Evolutionary conservation across 169 alveolate genomes (phyloP).

Genomic region (Plasmodium vivax): DNA sequence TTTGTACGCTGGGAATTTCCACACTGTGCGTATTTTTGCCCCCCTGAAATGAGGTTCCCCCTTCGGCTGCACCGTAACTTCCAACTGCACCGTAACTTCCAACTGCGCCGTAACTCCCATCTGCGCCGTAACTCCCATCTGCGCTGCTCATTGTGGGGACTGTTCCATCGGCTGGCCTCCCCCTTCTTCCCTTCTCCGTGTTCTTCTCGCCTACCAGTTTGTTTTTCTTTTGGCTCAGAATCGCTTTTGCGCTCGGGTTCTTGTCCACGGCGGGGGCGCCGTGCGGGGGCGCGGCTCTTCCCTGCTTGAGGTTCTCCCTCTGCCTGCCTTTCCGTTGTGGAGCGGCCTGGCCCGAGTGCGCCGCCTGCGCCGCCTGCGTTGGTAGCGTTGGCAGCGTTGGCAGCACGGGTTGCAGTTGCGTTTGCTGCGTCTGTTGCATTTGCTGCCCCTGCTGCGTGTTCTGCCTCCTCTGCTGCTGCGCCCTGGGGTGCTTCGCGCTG

Average conservation of each 20-base stretch:
- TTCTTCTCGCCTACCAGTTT: background rate
- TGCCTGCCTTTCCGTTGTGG: constrained; percentile 5
- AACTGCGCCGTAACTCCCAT: background rate
- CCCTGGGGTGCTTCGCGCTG: background rate
- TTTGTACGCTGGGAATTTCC: background rate
- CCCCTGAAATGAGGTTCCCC: background rate
- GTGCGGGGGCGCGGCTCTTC: background rate
- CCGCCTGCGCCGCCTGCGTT: background rate
- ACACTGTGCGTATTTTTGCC: background rate
- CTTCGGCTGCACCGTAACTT: background rate
- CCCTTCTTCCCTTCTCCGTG: background rate
- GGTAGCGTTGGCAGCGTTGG: background rate
- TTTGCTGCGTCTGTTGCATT: background rate
- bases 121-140: background rate
- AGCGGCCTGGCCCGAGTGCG: background rate
- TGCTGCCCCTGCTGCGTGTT: background rate
- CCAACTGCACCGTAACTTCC: background rate
- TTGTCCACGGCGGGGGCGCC: background rate
- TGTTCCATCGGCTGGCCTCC: background rate
- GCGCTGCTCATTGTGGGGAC: background rate
- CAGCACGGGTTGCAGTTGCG: background rate
- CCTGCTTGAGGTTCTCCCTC: constrained; percentile 17
- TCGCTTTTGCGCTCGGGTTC: background rate
- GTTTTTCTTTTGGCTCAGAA: background rate
- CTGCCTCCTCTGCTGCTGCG: constrained; percentile 4